These are phyloP conservation scores for Saussurea involucrata DNA, from an alignment of 129 eudicot species.

Conservation along the genomic window DNA sequence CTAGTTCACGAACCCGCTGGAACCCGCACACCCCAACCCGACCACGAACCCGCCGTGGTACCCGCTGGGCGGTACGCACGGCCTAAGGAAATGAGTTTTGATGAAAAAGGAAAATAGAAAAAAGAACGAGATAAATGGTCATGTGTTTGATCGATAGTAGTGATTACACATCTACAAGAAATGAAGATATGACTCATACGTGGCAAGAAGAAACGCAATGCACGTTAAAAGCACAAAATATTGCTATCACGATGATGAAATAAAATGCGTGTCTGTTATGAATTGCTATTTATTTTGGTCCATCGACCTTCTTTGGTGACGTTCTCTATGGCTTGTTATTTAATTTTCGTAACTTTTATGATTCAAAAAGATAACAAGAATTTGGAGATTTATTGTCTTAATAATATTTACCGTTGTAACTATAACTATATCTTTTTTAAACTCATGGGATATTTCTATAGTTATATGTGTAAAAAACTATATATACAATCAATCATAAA, in stretches of 20 bases:
- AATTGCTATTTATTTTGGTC: not conserved
- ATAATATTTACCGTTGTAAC: too few relatives aligned
- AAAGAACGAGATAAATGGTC: not conserved
- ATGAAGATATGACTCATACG: not conserved
- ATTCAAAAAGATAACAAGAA: not conserved
- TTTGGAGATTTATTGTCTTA: not conserved
- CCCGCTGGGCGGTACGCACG: too few relatives aligned
- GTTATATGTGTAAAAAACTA: too few relatives aligned
- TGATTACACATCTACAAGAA: not conserved
- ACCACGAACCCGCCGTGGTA: too few relatives aligned
- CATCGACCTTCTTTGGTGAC: not conserved
- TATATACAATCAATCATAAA: too few relatives aligned
- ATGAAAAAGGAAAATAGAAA: not conserved
- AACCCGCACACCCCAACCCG: too few relatives aligned
- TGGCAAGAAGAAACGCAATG: not conserved
- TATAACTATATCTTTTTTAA: too few relatives aligned
- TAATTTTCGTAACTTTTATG: not conserved
- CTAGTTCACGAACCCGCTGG: too few relatives aligned
- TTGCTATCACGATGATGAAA: not conserved
- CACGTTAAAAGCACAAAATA: not conserved
- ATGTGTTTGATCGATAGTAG: not conserved
- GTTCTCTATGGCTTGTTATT: not conserved
- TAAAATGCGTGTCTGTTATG: not conserved
- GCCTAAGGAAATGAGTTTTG: not conserved
- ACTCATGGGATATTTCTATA: too few relatives aligned